A percentile compares a stretch with the other conserved stretches of the same genome.
phyloP scores from a whole-genome alignment of 2,329 filamentous ascomycete genomes.

The Aspergillus neoniger region DNA sequence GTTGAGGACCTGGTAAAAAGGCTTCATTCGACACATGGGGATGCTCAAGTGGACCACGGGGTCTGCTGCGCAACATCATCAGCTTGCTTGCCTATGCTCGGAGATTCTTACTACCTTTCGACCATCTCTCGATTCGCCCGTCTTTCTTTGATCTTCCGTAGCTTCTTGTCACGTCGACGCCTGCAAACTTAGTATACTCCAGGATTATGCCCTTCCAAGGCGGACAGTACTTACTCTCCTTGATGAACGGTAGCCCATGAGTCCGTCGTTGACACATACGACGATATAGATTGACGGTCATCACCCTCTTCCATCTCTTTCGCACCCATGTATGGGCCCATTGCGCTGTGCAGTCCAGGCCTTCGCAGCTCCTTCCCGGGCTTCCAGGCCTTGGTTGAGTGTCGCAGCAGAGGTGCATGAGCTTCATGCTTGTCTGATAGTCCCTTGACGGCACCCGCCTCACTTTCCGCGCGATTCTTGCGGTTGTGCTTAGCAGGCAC shows the following conservation, averaged over 20 bases:
- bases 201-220: neutral
- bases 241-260: conserved; percentile 27
- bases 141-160: neutral
- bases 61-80: neutral
- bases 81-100: neutral
- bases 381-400: conserved; percentile 20
- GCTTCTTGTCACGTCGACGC: conserved; percentile 10
- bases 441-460: neutral
- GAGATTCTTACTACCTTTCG: neutral
- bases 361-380: conserved; percentile 15
- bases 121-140: conserved; percentile 10
- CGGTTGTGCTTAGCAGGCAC: neutral
- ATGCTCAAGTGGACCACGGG: neutral
- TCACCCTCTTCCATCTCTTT: conserved; percentile 15
- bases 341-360: conserved; percentile 1
- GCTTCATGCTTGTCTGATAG: neutral
- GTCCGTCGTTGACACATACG: conserved; percentile 24
- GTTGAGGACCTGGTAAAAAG: neutral
- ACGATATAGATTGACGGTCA: conserved; percentile 19
- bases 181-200: conserved; percentile 14
- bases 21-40: neutral
- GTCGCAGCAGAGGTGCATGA: neutral
- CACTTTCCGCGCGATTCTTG: neutral
- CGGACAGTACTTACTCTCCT: conserved; percentile 20
- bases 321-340: conserved; percentile 5